A percentile compares a stretch with the other conserved stretches of the same genome.
These are phyloP conservation scores for Croton setiger DNA, from an alignment of 441 rosid genomes.

Conservation along the genomic window DNA sequence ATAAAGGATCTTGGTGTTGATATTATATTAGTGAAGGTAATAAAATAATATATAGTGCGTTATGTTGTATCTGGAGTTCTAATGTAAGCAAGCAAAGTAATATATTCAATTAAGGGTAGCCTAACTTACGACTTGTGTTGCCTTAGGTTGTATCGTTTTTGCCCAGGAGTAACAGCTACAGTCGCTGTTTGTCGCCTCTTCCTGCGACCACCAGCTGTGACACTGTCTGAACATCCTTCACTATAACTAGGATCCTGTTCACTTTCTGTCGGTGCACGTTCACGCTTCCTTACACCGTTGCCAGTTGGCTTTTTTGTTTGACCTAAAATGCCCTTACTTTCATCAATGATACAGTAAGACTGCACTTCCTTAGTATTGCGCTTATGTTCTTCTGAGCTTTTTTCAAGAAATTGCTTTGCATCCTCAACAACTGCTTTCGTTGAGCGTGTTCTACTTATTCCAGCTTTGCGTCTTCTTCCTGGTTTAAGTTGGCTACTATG, in stretches of 20 bases:
- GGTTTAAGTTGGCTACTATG: constrained; percentile 37
- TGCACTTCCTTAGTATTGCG: constrained; percentile 20
- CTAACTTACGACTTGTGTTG: constrained; percentile 60
- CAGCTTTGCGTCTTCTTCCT: constrained; percentile 49
- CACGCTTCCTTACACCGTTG: constrained; percentile 51
- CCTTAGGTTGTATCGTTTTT: constrained; percentile 78
- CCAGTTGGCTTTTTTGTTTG: constrained; percentile 34
- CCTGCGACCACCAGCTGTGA: constrained; percentile 56
- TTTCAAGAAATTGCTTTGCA: constrained; percentile 48
- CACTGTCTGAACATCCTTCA: constrained; percentile 62
- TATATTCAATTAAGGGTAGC: not conserved
- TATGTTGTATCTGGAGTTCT: not conserved
- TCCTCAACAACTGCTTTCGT: constrained; percentile 56
- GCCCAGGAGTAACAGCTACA: constrained; percentile 45
- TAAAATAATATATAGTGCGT: not conserved
- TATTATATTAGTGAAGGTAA: not conserved
- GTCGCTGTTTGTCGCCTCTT: constrained; percentile 52
- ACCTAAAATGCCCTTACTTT: constrained; percentile 33
- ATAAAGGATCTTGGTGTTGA: not conserved
- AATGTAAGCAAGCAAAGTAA: not conserved
- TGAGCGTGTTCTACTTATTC: constrained; percentile 43
- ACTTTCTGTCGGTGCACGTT: constrained; percentile 39
- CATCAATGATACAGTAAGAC: constrained; percentile 28
- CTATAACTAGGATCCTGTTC: constrained; percentile 60
- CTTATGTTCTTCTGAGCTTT: constrained; percentile 36